A percentile compares a stretch with the other conserved stretches of the same genome.
Evolutionary conservation across 2,329 filamentous ascomycete genomes (phyloP).

Genomic region (Trichoderma gracile): DNA sequence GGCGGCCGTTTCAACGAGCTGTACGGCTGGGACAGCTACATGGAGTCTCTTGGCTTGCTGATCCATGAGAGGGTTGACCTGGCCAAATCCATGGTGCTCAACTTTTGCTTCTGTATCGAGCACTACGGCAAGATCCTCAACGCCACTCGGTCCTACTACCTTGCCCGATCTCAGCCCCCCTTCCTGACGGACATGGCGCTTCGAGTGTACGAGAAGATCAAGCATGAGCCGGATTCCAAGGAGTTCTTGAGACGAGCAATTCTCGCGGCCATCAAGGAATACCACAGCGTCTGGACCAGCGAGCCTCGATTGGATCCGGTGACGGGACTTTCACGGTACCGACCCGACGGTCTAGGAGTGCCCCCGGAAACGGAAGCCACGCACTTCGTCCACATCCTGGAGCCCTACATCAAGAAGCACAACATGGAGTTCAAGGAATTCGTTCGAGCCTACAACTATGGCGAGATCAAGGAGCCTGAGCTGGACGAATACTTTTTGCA

Average conservation of each 20-base stretch:
- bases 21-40: conserved; percentile 99
- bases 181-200: conserved; percentile 98
- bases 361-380: conserved; percentile 87
- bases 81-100: conserved; percentile 90
- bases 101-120: conserved; percentile 97
- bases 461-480: conserved; percentile 76
- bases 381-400: conserved; percentile 82
- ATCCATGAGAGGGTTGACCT: conserved; percentile 82
- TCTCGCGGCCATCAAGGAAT: conserved; percentile 94
- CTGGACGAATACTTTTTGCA: conserved; percentile 95
- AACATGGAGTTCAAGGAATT: conserved; percentile 81
- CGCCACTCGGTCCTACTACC: conserved; percentile 93
- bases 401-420: conserved; percentile 81
- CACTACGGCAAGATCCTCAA: conserved; percentile 99
- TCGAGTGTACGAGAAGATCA: conserved; percentile 90
- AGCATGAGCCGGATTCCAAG: conserved; percentile 74
- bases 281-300: conserved; percentile 83
- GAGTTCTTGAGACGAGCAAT: conserved; percentile 81
- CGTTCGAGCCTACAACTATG: conserved; percentile 82
- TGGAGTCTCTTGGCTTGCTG: conserved; percentile 89
- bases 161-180: conserved; percentile 89
- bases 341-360: conserved; percentile 79
- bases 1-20: conserved; percentile 97
- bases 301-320: conserved; percentile 75
- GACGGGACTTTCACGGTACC: conserved; percentile 81